phyloP scores from a whole-genome alignment of 2,329 filamentous ascomycete species.

The Diaporthe ampelina region DNA sequence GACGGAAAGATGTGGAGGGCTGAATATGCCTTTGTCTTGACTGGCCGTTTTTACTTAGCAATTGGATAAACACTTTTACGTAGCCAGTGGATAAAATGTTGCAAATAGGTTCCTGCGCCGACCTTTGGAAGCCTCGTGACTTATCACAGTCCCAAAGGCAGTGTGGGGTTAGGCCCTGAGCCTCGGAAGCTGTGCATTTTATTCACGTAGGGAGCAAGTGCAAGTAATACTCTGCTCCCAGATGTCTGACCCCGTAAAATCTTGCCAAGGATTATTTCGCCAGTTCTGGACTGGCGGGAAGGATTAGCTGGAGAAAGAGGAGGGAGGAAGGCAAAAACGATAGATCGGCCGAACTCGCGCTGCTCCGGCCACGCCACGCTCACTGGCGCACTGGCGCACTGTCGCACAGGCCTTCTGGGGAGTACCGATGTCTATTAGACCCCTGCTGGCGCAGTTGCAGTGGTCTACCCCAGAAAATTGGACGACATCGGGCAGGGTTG shows the following conservation, averaged over 20 bases:
- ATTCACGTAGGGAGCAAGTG: neutral
- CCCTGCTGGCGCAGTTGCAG: neutral
- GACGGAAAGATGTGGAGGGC: slow-evolving; percentile 32
- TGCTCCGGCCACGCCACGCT: neutral
- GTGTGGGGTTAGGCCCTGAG: neutral
- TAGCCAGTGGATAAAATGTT: neutral
- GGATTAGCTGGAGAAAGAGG: neutral
- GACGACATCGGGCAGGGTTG: slow-evolving; percentile 28
- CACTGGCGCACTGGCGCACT: slow-evolving; percentile 12
- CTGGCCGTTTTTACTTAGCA: neutral
- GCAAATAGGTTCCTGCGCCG: neutral
- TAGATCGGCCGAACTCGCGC: slow-evolving; percentile 11
- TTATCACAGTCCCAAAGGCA: neutral
- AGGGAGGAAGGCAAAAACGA: neutral
- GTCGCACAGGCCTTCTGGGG: neutral
- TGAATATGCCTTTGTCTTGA: slow-evolving; percentile 3
- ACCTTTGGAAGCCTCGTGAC: neutral
- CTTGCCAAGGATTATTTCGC: neutral
- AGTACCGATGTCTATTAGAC: neutral
- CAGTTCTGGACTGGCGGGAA: neutral
- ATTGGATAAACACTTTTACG: too few relatives aligned
- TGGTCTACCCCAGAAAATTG: slow-evolving; percentile 38
- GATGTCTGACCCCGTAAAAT: neutral
- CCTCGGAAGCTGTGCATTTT: neutral
- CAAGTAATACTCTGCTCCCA: neutral